phyloP scores from a whole-genome alignment of 345 rosid genomes.

The Conringia planisiliqua region DNA sequence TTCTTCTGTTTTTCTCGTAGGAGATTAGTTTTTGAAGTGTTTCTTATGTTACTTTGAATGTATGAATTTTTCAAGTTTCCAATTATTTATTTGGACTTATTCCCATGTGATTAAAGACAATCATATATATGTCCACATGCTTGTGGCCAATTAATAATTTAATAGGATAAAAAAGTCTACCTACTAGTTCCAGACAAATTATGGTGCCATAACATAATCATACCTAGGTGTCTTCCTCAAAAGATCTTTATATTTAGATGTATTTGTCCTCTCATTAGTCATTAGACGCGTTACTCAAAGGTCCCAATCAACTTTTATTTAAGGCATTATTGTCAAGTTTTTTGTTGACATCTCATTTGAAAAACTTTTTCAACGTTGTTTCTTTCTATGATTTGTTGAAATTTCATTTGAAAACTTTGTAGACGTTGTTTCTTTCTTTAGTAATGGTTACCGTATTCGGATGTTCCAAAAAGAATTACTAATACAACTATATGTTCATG shows the following conservation, averaged over 20 bases:
- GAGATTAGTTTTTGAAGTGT: neutral
- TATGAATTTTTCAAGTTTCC: neutral
- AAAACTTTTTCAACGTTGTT: neutral
- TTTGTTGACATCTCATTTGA: conserved; percentile 8
- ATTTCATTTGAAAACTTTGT: neutral
- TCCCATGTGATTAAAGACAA: conserved; percentile 1
- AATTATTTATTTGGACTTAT: neutral
- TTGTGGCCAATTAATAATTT: neutral
- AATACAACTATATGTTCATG: too few species aligned
- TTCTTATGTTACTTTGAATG: neutral
- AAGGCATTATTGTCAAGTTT: neutral
- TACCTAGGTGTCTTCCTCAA: conserved; percentile 8
- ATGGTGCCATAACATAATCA: conserved; percentile 27
- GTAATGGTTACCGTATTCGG: neutral
- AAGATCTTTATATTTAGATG: neutral
- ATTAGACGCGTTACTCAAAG: neutral
- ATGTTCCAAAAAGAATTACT: neutral
- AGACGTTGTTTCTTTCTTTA: neutral
- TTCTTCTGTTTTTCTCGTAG: neutral
- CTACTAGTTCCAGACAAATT: neutral
- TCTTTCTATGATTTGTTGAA: neutral
- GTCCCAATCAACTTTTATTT: neutral
- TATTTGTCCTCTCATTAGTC: neutral
- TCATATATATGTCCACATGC: neutral
- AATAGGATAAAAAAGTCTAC: neutral